Conservation (phyloP, 2,329 filamentous ascomycete species). For the Diplodia corticola region DNA sequence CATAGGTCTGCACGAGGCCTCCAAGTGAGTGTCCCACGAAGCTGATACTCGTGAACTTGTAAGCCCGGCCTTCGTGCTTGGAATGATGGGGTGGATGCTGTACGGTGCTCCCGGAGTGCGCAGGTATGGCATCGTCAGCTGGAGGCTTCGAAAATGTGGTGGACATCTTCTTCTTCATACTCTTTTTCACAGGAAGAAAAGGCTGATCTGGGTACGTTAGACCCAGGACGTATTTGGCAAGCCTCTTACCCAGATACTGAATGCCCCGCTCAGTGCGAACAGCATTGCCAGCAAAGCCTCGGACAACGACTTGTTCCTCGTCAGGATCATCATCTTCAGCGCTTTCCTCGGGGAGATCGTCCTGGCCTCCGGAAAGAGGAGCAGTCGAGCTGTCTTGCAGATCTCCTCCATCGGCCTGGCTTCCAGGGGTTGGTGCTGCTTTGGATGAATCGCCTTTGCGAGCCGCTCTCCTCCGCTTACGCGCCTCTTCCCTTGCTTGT, state of each 20-base stretch:
- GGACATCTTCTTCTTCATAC: conserved; percentile 49
- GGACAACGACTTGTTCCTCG: conserved; percentile 82
- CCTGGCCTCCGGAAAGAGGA: conserved; percentile 52
- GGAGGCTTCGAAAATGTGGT: conserved; percentile 49
- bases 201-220: conserved; percentile 95
- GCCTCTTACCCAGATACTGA: conserved; percentile 91
- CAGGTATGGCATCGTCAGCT: conserved; percentile 50
- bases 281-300: conserved; percentile 87
- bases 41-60: conserved; percentile 90
- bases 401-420: conserved; percentile 12
- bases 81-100: conserved; percentile 48
- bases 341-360: conserved; percentile 43
- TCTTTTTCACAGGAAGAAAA: conserved; percentile 67
- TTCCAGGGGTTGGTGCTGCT: conserved; percentile 24
- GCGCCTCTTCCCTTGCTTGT: conserved; percentile 70
- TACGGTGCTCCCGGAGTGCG: conserved; percentile 64
- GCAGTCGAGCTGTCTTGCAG: conserved; percentile 40
- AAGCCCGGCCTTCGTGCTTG: conserved; percentile 58
- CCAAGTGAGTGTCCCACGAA: conserved; percentile 92
- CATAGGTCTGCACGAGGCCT: conserved; percentile 88
- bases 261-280: conserved; percentile 92
- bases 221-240: conserved; percentile 85
- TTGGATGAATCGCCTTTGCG: conserved; percentile 11
- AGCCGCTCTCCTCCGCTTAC: conserved; percentile 50
- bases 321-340: conserved; percentile 61